Conservation (phyloP, 2,329 filamentous ascomycete genomes). For the Coniochaeta sp. region DNA sequence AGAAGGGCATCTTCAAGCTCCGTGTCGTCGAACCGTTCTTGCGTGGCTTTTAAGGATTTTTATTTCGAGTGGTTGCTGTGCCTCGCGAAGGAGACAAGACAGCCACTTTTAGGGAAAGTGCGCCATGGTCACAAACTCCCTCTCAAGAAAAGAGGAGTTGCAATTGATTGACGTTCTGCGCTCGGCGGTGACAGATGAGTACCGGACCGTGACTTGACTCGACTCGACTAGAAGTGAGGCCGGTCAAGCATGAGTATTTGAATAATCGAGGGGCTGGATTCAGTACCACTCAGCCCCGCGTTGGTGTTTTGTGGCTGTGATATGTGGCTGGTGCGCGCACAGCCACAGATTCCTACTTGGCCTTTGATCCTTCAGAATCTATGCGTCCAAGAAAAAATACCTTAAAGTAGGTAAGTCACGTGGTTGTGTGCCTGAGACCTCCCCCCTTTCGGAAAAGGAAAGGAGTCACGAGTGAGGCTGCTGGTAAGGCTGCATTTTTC, state of each 20-base stretch:
- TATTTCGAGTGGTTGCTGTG: not conserved
- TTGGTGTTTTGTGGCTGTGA: not conserved
- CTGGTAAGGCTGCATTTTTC: not conserved
- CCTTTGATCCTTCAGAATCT: too few species aligned
- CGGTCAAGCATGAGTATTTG: not conserved
- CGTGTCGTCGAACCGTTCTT: not conserved
- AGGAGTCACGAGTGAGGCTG: too few species aligned
- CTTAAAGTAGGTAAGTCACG: too few species aligned
- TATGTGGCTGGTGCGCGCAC: not conserved
- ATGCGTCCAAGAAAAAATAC: too few species aligned
- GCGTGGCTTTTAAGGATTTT: not conserved
- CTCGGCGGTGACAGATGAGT: too few species aligned
- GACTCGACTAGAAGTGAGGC: too few species aligned
- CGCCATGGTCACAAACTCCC: not conserved
- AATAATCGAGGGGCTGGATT: not conserved
- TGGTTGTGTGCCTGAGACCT: too few species aligned
- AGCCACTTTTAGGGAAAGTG: not conserved
- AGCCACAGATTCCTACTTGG: not conserved
- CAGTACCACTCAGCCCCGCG: too few species aligned
- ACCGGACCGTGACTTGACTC: too few species aligned
- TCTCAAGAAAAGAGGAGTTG: too few species aligned
- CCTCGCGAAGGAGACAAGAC: not conserved
- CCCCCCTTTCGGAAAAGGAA: too few species aligned
- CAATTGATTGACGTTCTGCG: too few species aligned
- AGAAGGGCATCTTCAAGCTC: slow-evolving; percentile 48